Percentiles rank a stretch among this genome's conserved stretches.
Conservation (phyloP, 2,329 filamentous ascomycete genomes). For the Sarocladiaceae sp. region DNA sequence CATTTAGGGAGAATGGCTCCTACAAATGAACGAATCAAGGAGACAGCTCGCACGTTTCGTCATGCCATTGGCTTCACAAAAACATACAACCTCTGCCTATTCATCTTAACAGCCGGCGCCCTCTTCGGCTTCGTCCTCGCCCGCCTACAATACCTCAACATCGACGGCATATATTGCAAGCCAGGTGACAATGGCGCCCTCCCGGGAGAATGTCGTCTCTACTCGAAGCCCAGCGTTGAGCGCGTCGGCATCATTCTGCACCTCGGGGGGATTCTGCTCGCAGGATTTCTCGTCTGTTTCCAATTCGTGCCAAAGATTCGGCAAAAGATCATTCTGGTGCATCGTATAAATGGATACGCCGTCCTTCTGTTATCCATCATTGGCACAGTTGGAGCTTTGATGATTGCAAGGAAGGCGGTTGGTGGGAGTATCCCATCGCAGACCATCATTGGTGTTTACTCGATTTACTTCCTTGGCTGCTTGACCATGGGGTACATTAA, state of each 20-base stretch:
- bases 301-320: conserved; percentile 40
- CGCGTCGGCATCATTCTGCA: conserved; percentile 36
- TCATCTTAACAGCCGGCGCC: conserved; percentile 30
- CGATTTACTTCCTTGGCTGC: conserved; percentile 35
- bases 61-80: conserved; percentile 1
- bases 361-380: conserved; percentile 38
- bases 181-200: conserved; percentile 14
- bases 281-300: conserved; percentile 30
- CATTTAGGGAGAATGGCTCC: not conserved
- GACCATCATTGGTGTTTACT: conserved; percentile 30
- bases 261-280: conserved; percentile 34
- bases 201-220: conserved; percentile 24
- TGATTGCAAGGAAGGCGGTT: conserved; percentile 41
- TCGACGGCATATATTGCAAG: conserved; percentile 27
- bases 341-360: conserved; percentile 52
- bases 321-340: conserved; percentile 40
- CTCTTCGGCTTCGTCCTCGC: conserved; percentile 41
- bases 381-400: conserved; percentile 38
- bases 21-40: conserved; percentile 1
- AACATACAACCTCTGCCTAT: conserved; percentile 2
- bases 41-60: not conserved
- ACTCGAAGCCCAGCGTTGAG: conserved; percentile 21
- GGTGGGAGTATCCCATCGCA: conserved; percentile 46
- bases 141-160: conserved; percentile 39
- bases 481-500: conserved; percentile 44